Evolutionary conservation across 1,284 basidiomycete genomes (phyloP).

Genomic region (Farysia itapuensis): DNA sequence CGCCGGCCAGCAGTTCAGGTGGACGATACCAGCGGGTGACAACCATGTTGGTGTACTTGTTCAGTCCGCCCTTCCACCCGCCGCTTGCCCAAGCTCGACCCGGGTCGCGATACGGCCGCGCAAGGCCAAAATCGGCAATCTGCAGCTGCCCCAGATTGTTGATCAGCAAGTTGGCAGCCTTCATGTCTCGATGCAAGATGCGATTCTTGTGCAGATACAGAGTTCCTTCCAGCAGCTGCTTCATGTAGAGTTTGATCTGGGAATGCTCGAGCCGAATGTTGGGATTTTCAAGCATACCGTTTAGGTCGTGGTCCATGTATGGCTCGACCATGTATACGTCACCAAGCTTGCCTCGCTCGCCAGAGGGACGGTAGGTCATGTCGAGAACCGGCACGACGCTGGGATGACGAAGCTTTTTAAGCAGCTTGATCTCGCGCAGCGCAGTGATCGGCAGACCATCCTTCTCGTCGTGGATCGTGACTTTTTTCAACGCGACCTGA

Average conservation of each 20-base stretch:
- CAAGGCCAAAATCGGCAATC: constrained; percentile 93
- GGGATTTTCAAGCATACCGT: constrained; percentile 74
- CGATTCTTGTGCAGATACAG: constrained; percentile 96
- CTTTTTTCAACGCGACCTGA: constrained; percentile 85
- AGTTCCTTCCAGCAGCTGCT: constrained; percentile 89
- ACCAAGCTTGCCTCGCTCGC: constrained; percentile 63
- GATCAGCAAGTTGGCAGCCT: constrained; percentile 94
- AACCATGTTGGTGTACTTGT: constrained; percentile 89
- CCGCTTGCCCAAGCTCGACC: constrained; percentile 43
- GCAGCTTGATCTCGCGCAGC: constrained; percentile 94
- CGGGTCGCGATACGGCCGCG: constrained; percentile 65
- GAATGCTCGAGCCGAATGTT: constrained; percentile 49
- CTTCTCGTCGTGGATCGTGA: constrained; percentile 93
- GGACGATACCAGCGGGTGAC: constrained; percentile 99
- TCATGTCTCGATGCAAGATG: constrained; percentile 97
- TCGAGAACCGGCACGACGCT: constrained; percentile 86
- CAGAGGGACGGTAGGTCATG: constrained; percentile 69
- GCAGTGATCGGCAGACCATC: constrained; percentile 96
- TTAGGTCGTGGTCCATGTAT: constrained; percentile 98
- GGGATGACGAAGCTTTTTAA: constrained; percentile 83
- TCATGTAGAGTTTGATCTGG: constrained; percentile 92
- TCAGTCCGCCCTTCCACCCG: constrained; percentile 44
- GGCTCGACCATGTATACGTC: constrained; percentile 93
- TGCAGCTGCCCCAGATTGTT: constrained; percentile 66
- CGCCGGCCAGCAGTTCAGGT: constrained; percentile 88